Conservation (phyloP, 2,329 filamentous ascomycete species). For the Pseudogymnoascus sp. region DNA sequence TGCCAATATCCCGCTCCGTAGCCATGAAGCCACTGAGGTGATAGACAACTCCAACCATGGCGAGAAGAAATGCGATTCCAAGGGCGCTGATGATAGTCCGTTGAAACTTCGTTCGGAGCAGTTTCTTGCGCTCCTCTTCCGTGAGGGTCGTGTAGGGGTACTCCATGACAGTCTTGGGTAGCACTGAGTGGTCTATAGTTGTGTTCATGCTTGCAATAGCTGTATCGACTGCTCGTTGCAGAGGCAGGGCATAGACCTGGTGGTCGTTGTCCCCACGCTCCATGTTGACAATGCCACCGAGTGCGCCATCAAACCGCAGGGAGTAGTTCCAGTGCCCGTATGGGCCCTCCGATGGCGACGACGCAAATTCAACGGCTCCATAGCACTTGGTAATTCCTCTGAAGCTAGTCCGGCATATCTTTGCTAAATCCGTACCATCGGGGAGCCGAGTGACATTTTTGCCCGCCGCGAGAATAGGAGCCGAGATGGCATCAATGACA, state of each 20-base stretch:
- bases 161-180: constrained; percentile 49
- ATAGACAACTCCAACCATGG: constrained; percentile 74
- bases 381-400: constrained; percentile 65
- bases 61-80: constrained; percentile 71
- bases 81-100: constrained; percentile 66
- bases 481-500: constrained; percentile 58
- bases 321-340: constrained; percentile 78
- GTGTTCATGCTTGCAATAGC: constrained; percentile 56
- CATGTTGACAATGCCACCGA: constrained; percentile 60
- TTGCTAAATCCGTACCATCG: constrained; percentile 50
- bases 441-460: constrained; percentile 49
- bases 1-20: constrained; percentile 75
- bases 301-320: constrained; percentile 64
- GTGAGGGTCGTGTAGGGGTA: constrained; percentile 72
- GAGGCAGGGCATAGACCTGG: constrained; percentile 69
- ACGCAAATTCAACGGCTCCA: constrained; percentile 66
- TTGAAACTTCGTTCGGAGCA: constrained; percentile 66
- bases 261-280: constrained; percentile 62
- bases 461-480: constrained; percentile 48
- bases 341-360: constrained; percentile 64
- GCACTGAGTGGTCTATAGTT: constrained; percentile 31
- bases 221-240: constrained; percentile 71
- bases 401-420: constrained; percentile 56
- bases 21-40: constrained; percentile 83
- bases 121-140: constrained; percentile 54